These are phyloP conservation scores for Trichoderma sp. DNA, from an alignment of 2,329 filamentous ascomycete species.

Conservation along the genomic window DNA sequence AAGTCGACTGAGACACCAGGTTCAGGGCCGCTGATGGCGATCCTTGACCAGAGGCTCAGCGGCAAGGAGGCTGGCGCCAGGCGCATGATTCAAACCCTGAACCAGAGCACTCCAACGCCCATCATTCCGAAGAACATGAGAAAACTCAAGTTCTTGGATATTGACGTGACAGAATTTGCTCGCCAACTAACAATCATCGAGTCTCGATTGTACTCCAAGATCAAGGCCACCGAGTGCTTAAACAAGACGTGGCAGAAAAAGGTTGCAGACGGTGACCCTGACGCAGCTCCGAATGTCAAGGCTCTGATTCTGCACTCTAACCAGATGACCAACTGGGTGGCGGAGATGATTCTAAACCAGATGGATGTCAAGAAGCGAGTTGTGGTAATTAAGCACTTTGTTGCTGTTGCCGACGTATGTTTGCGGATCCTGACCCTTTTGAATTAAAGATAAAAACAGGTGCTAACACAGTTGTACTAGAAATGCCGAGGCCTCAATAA, in stretches of 20 bases:
- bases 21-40: conserved; percentile 76
- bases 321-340: conserved; percentile 98
- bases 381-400: conserved; percentile 97
- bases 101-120: conserved; percentile 75
- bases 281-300: conserved; percentile 92
- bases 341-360: conserved; percentile 96
- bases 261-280: conserved; percentile 72
- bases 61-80: conserved; percentile 86
- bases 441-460: not conserved
- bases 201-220: conserved; percentile 89
- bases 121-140: conserved; percentile 99
- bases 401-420: conserved; percentile 89
- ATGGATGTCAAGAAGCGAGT: conserved; percentile 93
- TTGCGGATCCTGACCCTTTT: not conserved
- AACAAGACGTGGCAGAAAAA: conserved; percentile 99
- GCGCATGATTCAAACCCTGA: conserved; percentile 82
- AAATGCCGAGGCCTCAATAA: conserved; percentile 95
- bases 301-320: conserved; percentile 96
- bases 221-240: conserved; percentile 91
- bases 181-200: conserved; percentile 96
- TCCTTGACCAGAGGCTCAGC: conserved; percentile 82
- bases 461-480: conserved; percentile 43
- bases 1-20: conserved; percentile 92
- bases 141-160: conserved; percentile 97
- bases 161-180: conserved; percentile 95